A percentile compares a stretch with the other conserved stretches of the same genome.
These are phyloP conservation scores for Yamadazyma triangularis DNA, from an alignment of 1,139 yeast genomes.

Conservation along the genomic window DNA sequence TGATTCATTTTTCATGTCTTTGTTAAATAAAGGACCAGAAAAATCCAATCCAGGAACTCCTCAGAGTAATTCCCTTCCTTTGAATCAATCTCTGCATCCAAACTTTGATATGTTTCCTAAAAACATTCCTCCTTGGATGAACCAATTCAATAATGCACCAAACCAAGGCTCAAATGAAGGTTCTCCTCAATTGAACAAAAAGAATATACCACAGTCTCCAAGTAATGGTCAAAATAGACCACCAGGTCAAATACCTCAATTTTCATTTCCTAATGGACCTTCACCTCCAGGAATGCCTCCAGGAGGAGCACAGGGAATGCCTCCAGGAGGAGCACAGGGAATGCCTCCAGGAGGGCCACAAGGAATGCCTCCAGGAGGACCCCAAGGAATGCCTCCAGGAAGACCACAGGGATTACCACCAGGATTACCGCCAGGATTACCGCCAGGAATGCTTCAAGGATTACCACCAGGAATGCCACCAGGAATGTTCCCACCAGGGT, in stretches of 20 bases:
- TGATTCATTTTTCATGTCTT: conserved; percentile 52
- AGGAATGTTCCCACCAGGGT: conserved; percentile 30
- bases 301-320: conserved; percentile 8
- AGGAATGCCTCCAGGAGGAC: conserved; percentile 1
- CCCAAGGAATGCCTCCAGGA: conserved; percentile 5
- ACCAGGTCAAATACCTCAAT: neutral
- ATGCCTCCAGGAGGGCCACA: conserved; percentile 3
- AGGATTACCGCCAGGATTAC: conserved; percentile 11
- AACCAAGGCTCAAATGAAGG: neutral
- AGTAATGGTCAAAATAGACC: too few relatives aligned
- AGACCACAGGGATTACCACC: conserved; percentile 5
- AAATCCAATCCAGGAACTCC: conserved; percentile 5
- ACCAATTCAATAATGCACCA: conserved; percentile 1
- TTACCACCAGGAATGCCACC: conserved; percentile 13
- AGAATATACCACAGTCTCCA: conserved; percentile 1
- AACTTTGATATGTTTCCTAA: too few relatives aligned
- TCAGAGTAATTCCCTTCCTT: conserved; percentile 10
- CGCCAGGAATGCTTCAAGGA: too few relatives aligned
- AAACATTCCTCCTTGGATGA: conserved; percentile 7
- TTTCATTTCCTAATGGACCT: conserved; percentile 2
- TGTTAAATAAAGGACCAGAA: conserved; percentile 36
- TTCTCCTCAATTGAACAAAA: neutral
- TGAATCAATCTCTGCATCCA: too few relatives aligned
- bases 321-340: conserved; percentile 9
- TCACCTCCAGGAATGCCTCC: conserved; percentile 7